Evolutionary conservation across 2,329 filamentous ascomycete genomes (phyloP).

Genomic region (Sphaerulina vaccinii): DNA sequence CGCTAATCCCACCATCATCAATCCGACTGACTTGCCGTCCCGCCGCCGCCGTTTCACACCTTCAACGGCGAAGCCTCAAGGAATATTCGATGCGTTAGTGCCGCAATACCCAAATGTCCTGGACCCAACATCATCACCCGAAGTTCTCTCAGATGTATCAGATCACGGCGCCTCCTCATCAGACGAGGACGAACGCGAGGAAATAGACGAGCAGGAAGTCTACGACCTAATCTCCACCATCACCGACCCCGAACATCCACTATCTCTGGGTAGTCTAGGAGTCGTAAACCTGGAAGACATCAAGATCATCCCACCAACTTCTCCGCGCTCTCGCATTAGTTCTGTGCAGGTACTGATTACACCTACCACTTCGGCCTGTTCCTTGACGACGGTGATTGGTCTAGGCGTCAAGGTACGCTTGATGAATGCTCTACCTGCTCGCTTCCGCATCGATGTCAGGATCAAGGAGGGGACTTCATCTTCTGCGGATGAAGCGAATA

Average conservation of each 20-base stretch:
- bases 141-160: slow-evolving; percentile 40
- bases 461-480: slow-evolving; percentile 97
- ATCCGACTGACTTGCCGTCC: slow-evolving; percentile 81
- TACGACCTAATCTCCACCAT: slow-evolving; percentile 95
- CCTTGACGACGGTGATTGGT: slow-evolving; percentile 91
- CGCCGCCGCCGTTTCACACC: slow-evolving; percentile 54
- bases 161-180: slow-evolving; percentile 50
- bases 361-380: slow-evolving; percentile 95
- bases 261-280: slow-evolving; percentile 87
- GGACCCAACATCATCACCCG: slow-evolving; percentile 28
- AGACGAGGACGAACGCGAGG: slow-evolving; percentile 66
- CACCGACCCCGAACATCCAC: slow-evolving; percentile 92
- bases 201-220: slow-evolving; percentile 95
- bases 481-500: slow-evolving; percentile 93
- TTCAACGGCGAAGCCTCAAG: slow-evolving; percentile 46
- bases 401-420: slow-evolving; percentile 87
- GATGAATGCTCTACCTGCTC: slow-evolving; percentile 84
- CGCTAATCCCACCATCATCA: slow-evolving; percentile 91
- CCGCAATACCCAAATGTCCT: slow-evolving; percentile 51
- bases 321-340: slow-evolving; percentile 62
- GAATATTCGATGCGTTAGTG: slow-evolving; percentile 55
- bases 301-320: slow-evolving; percentile 68
- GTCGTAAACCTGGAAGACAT: slow-evolving; percentile 98
- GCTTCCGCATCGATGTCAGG: slow-evolving; percentile 86
- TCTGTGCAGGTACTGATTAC: slow-evolving; percentile 86